Evolutionary conservation across 768 basidiomycete genomes (phyloP).

Genomic region (Macrolepiota albuminosa): DNA sequence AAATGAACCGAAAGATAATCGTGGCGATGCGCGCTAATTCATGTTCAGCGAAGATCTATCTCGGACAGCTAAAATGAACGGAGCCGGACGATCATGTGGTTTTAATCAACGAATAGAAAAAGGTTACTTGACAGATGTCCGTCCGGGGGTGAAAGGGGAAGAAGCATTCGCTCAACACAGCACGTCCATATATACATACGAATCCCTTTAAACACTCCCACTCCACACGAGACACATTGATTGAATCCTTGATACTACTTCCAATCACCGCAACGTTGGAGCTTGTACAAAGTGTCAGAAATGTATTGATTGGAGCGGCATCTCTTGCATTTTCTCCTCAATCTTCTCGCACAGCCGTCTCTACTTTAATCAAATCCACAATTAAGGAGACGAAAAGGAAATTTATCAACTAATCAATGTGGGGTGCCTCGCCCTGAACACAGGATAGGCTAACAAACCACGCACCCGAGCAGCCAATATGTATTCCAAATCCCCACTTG

Average conservation of each 20-base stretch:
- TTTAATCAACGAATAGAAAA: background rate
- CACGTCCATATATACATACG: background rate
- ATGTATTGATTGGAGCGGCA: background rate
- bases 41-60: background rate
- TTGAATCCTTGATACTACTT: background rate
- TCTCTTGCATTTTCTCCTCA: no score
- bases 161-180: background rate
- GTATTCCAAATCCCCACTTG: no score
- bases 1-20: background rate
- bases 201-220: background rate
- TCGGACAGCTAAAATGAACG: background rate
- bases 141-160: background rate
- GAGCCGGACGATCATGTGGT: background rate
- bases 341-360: background rate
- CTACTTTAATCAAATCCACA: background rate
- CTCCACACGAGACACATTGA: background rate
- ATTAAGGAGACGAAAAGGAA: background rate
- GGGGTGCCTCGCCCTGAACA: background rate
- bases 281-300: background rate
- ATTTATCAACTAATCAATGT: background rate
- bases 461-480: no score
- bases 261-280: background rate
- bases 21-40: background rate
- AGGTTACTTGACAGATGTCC: background rate
- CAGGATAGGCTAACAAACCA: background rate